Base-by-base conservation (phyloP, 169 alveolate genomes). In the Plasmodium yoelii region DNA sequence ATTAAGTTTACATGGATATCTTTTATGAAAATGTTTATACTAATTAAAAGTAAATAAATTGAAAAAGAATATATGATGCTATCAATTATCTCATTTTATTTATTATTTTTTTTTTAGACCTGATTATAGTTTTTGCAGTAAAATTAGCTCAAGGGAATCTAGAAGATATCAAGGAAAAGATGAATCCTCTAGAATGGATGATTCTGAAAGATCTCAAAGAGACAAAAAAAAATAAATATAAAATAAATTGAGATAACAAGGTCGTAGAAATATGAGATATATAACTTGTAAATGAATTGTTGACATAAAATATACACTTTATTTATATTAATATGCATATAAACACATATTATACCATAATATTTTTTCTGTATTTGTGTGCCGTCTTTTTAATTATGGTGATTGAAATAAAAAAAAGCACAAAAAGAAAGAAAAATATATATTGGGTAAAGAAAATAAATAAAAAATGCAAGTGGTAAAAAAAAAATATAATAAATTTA, bases 141-240 rank as follows among this genome's bases (percentile, higher is more conserved):
- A 80, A 47, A 0, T 46, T 3, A 61, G 6, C 44, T 3, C 24
- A 47, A 74, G 47, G 73, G 88, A 74, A 13, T 47, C 51, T 60
- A 80, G 57, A 80, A 80, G 55, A 65, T n/a, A 19, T 61, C 73
- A 55, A 24, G 64, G 63, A 22, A 80, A 67, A 71, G 90, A 80
- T 0, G 90, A 80, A 13, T 65, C 82, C 46, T 80, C 65, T 39
- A 67, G 56, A 49, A 44, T 19, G 42, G 90, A 80, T 1, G 90
- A 80, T 22, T 5, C 49, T 39, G 73, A 65, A 13, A 19, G 71
- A 68, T 28, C 18, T 19, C 56, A 67, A 67, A 61, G 69, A 53
- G 68, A 53, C 65, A 73, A 61, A 56, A 75, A 75, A 24, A 75
- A 75, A 26, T 64, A 67, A 75, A 75, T 47, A 42, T 42, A 53